Evolutionary conservation across 1,284 basidiomycete species (phyloP), one percentile per base, ranked within the genome.

Genomic region (Erythrobasidium hasegawianum): DNA sequence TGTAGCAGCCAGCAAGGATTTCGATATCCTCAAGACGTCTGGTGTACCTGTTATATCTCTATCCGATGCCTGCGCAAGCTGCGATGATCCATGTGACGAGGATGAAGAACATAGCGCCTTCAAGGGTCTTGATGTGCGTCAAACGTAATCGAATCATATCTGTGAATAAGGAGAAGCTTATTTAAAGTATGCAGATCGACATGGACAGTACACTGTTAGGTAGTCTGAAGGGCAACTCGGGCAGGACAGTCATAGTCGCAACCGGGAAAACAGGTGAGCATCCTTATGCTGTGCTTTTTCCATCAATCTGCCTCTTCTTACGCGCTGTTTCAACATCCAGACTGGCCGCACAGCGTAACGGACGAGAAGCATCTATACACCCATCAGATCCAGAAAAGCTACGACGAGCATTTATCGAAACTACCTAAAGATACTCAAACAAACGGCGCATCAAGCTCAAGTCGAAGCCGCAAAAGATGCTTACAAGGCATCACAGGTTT

Each of bases 291-390:
- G 40, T 20, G 9, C 18, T 20, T 18, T 55, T 33, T 59, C 14
- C 11, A 40, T 14, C 57, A 1, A 27, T 41, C 11, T 41, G 40
- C n/a, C n/a, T 10, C n/a, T 41, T 50, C 20, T 50, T 11, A 14
- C 47, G 10, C 47, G 47, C 22, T 22, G n/a, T 20, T 13, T 20
- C 47, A 20, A 16, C 22, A 24, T 14, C 10, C 29, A 65, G 89
- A 95, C 78, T 95, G 91, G 92, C 83, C 84, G 41, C 81, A 81
- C 43, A 86, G 90, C 59, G 84, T 94, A 68, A 86, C 87, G 11
- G 82, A 85, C 64, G 85, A 82, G 22, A 78, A 81, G 41, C 83
- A 82, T 68, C 84, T 86, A 8, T 83, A 92, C 33, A 87, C 90
- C 13, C 80, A 84, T 27, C 80, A 84, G 71, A 77, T 93, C 61